Percentiles rank a stretch among this genome's conserved stretches.
Evolutionary conservation across 192 early-diverging fungal species (phyloP).

Genomic region (Backusella macrospora): DNA sequence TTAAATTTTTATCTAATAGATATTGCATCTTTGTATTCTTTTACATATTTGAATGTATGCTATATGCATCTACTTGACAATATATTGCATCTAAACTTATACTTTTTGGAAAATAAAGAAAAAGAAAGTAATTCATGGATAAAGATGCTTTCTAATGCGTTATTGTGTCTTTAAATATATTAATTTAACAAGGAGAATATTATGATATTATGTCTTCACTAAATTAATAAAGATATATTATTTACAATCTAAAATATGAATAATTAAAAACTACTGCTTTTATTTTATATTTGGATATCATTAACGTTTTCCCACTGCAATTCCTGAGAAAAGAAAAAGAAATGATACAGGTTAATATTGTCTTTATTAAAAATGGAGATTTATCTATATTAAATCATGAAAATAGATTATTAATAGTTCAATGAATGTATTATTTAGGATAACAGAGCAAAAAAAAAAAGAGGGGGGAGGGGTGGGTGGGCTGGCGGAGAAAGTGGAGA

Average conservation of each 20-base stretch:
- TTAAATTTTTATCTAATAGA: neutral
- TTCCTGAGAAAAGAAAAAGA: too few relatives aligned
- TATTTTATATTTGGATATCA: too few relatives aligned
- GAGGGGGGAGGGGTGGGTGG: neutral
- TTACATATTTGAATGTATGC: neutral
- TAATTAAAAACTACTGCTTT: too few relatives aligned
- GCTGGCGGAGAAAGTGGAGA: conserved; percentile 5
- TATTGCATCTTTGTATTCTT: neutral
- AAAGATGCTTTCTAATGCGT: too few relatives aligned
- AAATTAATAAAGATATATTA: too few relatives aligned
- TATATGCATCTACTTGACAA: neutral
- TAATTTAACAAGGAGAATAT: too few relatives aligned
- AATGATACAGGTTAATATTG: too few relatives aligned
- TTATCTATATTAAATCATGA: neutral
- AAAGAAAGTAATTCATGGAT: too few relatives aligned
- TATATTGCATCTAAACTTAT: neutral
- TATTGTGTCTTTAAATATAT: too few relatives aligned
- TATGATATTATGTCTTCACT: too few relatives aligned
- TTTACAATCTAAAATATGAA: too few relatives aligned
- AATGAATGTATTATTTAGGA: neutral
- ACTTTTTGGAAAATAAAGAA: neutral
- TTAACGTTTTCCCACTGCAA: too few relatives aligned
- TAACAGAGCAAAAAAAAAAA: neutral
- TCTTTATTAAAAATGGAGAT: neutral
- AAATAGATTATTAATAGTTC: neutral